Percentiles rank a stretch among this genome's conserved stretches.
Evolutionary conservation across 805 yeast genomes (phyloP).

Genomic region (Wickerhamiella azyma): DNA sequence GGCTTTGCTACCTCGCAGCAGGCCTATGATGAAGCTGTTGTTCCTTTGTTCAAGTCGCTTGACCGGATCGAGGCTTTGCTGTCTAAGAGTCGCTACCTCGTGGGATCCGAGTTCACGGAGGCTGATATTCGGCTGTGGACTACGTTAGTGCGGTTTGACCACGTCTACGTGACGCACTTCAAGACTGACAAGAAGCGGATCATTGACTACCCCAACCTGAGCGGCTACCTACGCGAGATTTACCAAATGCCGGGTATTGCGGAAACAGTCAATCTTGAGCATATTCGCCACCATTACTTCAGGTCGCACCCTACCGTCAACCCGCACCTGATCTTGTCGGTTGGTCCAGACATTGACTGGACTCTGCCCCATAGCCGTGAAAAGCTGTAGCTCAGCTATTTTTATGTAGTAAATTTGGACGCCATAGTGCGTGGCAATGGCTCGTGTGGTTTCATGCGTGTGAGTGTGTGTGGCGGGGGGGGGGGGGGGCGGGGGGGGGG

Average conservation of each 20-base stretch:
- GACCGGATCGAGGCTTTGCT: conserved; percentile 31
- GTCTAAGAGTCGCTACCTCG: conserved; percentile 32
- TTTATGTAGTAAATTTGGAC: background rate
- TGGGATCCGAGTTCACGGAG: conserved; percentile 64
- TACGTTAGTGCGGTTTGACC: conserved; percentile 81
- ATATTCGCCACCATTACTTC: conserved; percentile 84
- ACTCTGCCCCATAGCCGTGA: conserved; percentile 15
- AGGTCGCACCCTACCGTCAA: conserved; percentile 70
- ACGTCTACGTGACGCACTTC: conserved; percentile 90
- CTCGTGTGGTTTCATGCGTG: background rate
- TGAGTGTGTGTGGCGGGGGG: too few species aligned
- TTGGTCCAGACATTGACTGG: conserved; percentile 51
- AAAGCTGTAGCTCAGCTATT: background rate
- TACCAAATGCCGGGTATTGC: conserved; percentile 58
- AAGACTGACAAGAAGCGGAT: conserved; percentile 79
- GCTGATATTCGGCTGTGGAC: conserved; percentile 81
- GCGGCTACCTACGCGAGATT: conserved; percentile 67
- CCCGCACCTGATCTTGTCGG: conserved; percentile 70
- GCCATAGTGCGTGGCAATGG: background rate
- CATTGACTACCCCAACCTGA: conserved; percentile 59
- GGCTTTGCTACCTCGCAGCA: conserved; percentile 83
- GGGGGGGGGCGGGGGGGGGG: too few species aligned
- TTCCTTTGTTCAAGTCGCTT: conserved; percentile 46
- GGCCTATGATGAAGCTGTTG: conserved; percentile 59
- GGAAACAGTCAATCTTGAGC: conserved; percentile 73